These are phyloP conservation scores for Chaetomiaceae sp. DNA, from an alignment of 2,329 filamentous ascomycete genomes.

Conservation along the genomic window DNA sequence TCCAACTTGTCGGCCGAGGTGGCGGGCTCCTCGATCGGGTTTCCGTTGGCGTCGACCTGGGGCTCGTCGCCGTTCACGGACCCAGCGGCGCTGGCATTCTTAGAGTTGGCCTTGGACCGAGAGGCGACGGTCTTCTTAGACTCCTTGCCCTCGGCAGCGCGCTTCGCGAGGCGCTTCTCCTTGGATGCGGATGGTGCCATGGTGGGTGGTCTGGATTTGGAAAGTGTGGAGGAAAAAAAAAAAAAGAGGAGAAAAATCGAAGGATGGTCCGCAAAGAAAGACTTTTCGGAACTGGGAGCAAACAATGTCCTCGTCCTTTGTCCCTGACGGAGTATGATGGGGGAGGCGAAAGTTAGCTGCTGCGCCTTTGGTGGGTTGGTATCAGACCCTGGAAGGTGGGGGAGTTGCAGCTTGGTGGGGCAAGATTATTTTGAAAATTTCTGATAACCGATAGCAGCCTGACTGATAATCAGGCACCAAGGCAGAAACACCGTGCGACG, in stretches of 20 bases:
- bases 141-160: slow-evolving; percentile 66
- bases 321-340: slow-evolving; percentile 9
- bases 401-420: slow-evolving; percentile 25
- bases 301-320: slow-evolving; percentile 13
- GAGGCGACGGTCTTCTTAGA: slow-evolving; percentile 68
- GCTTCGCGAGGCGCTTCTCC: slow-evolving; percentile 67
- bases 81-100: slow-evolving; percentile 56
- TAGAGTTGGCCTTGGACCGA: slow-evolving; percentile 61
- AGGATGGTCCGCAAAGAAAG: neutral
- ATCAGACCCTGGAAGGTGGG: slow-evolving; percentile 21
- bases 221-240: neutral
- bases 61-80: slow-evolving; percentile 67
- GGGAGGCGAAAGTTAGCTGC: slow-evolving; percentile 21
- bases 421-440: slow-evolving; percentile 26
- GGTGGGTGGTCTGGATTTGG: slow-evolving; percentile 29
- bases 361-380: slow-evolving; percentile 24
- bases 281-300: slow-evolving; percentile 15
- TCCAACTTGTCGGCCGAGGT: slow-evolving; percentile 69
- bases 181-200: slow-evolving; percentile 64
- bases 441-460: slow-evolving; percentile 28
- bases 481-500: slow-evolving; percentile 10
- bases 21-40: slow-evolving; percentile 54
- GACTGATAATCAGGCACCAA: slow-evolving; percentile 21
- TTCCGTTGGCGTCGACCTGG: slow-evolving; percentile 60
- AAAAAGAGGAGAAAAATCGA: neutral